Evolutionary conservation across 1,139 yeast genomes (phyloP).

Genomic region (Pichia sp.): DNA sequence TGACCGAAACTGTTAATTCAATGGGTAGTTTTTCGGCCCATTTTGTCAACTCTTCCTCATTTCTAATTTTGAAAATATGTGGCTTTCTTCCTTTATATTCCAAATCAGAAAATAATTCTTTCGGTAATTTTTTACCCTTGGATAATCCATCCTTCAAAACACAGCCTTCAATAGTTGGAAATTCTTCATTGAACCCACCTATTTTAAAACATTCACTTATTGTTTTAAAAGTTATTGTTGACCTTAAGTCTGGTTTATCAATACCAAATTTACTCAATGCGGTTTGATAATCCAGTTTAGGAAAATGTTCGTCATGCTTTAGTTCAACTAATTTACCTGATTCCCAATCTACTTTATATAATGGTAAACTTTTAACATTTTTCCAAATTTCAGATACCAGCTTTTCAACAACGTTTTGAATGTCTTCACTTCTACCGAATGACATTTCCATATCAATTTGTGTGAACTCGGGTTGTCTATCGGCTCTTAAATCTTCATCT

Average conservation of each 20-base stretch:
- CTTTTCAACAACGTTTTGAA: conserved; percentile 57
- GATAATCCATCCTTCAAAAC: conserved; percentile 47
- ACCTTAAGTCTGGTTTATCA: conserved; percentile 89
- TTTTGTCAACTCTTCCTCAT: conserved; percentile 30
- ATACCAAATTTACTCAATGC: conserved; percentile 77
- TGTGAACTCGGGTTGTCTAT: conserved; percentile 96
- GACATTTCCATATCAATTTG: conserved; percentile 94
- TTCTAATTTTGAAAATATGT: conserved; percentile 42
- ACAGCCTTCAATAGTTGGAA: conserved; percentile 68
- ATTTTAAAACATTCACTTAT: conserved; percentile 39
- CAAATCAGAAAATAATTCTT: conserved; percentile 34
- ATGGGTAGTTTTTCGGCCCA: conserved; percentile 38
- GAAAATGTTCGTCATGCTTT: conserved; percentile 29
- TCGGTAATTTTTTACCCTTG: conserved; percentile 31
- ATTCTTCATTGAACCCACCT: conserved; percentile 34
- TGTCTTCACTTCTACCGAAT: conserved; percentile 64
- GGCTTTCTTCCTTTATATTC: conserved; percentile 60
- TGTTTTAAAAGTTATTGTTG: conserved; percentile 45
- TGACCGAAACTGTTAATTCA: conserved; percentile 26
- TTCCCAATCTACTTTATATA: conserved; percentile 32
- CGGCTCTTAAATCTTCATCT: conserved; percentile 91
- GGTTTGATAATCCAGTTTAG: conserved; percentile 53
- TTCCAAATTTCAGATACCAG: conserved; percentile 54
- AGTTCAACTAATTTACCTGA: conserved; percentile 23
- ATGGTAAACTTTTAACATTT: conserved; percentile 35